Evolutionary conservation across 768 basidiomycete species (phyloP), one percentile per base, ranked within the genome.

Genomic region (Saitozyma sp.): DNA sequence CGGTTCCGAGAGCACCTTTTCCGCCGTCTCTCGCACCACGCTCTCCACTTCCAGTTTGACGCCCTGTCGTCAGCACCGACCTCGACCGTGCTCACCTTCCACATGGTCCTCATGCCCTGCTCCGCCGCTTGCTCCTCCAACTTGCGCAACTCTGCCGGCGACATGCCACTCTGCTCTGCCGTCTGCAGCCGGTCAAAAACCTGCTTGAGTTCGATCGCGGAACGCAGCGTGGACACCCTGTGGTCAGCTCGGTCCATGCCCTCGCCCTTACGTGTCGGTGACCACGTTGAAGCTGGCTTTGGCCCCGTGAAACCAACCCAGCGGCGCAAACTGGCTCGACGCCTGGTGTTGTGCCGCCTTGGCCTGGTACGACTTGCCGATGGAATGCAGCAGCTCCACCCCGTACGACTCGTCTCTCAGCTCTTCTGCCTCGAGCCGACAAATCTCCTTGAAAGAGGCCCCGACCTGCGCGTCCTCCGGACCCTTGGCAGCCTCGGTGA

Each of bases 1-100:
- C 14, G 71, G 60, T 53, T 80, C 78, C 3, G 74, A 63, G n/a
- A 80, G 65, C 3, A 80, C 70, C 37, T 66, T 66, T 45, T 80
- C 80, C 46, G 74, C 76, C 4, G 77, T 74, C 58, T 75, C 76
- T 52, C 80, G 62, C 16, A 79, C 69, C 3, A 80, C 72, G 39
- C 68, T 69, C 56, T 79, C 78, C 17, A 80, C 78, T 62, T 80
- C 80, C n/a, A 80, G 61, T 50, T 79, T 79, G 43, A 78, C 80
- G 8, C 76, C 76, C 74, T 77, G 63, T 41, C 3, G 50, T 13
- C 17, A 42, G 48, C 14, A n/a, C 1, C 39, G 37, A n/a, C 40
- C 6, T 37, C 39, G 42, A 52, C 11, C 50, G 41, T 46, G 19
- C 67, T 51, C 42, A 76, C 75, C 71, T 79, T 80, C 79, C 79